Base-by-base conservation (phyloP, 2,329 filamentous ascomycete genomes). In the Aspergillus caelatus region DNA sequence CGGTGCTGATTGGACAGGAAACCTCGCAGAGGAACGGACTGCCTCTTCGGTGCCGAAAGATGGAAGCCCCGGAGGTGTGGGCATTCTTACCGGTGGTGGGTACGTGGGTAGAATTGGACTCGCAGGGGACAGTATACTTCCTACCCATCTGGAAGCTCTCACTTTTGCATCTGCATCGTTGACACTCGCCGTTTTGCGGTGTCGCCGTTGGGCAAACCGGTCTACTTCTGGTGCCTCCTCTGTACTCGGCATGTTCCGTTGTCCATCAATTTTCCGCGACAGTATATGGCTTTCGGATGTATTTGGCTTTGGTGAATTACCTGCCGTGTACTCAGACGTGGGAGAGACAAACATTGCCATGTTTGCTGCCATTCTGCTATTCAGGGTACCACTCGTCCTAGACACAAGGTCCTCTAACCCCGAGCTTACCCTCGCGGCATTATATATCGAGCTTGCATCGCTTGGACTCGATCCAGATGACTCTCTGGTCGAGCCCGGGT, bases 1-100 rank as follows among this genome's bases (percentile, higher is more conserved):
- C 3, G 63, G 45, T 26, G 57, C 57, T 23, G 68, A 66, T 43
- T 59, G 65, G 12, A 64, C 62, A 8, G 69, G 53, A n/a, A 74
- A 74, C 39, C 68, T 74, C 10, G 71, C 63, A 45, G 73, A 70
- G 60, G 67, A 75, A n/a, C 63, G 63, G 14, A 79, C 67, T 12
- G 80, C 80, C 69, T 81, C 78, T 36, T 68, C 69, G 2, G 74
- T 77, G 28, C 79, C 78, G 63, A 82, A 82, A 2, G 78, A 78
- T 7, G 80, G 80, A 45, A 83, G 68, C 0, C 81, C 80, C 1
- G 79, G 78, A 23, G 81, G 80, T 3, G 81, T 83, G 4, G 77
- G 75, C 21, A 70, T 65, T 63, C 80, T 71, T 34, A 69, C 62
- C 14, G 79, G 79, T 34, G 80, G 79, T 60, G 78, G 74, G 61